phyloP scores from a whole-genome alignment of 2,329 filamentous ascomycete species.

The Colletotrichum sp. region DNA sequence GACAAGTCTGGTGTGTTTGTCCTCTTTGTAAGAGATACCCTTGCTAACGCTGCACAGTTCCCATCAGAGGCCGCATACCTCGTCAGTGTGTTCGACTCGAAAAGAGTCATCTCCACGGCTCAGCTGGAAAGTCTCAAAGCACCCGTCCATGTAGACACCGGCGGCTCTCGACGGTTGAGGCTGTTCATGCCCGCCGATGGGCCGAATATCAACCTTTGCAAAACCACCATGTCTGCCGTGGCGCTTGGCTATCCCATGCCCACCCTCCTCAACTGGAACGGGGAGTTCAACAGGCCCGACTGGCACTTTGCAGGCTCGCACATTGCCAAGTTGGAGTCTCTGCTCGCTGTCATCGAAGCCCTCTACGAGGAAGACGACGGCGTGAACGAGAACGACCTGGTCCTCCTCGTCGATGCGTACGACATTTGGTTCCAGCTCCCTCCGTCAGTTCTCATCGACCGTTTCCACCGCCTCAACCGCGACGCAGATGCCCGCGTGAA shows the following conservation, averaged over 20 bases:
- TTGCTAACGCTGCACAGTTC: background rate
- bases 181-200: slow-evolving; percentile 44
- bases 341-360: slow-evolving; percentile 33
- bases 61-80: background rate
- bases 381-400: slow-evolving; percentile 34
- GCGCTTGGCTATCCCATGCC: slow-evolving; percentile 43
- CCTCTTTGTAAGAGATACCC: background rate
- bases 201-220: slow-evolving; percentile 42
- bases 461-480: slow-evolving; percentile 39
- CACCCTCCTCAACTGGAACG: slow-evolving; percentile 40
- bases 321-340: slow-evolving; percentile 41
- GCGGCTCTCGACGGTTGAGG: slow-evolving; percentile 31
- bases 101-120: background rate
- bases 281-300: slow-evolving; percentile 39
- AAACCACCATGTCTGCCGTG: slow-evolving; percentile 41
- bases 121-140: background rate
- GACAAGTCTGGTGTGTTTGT: background rate
- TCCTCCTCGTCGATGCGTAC: slow-evolving; percentile 42
- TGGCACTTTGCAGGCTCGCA: slow-evolving; percentile 44
- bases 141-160: background rate
- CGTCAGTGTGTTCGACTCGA: background rate
- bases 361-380: slow-evolving; percentile 26
- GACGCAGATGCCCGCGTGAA: slow-evolving; percentile 35
- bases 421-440: slow-evolving; percentile 46
- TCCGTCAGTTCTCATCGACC: slow-evolving; percentile 38